A percentile compares a stretch with the other conserved stretches of the same genome.
Conservation (phyloP, 2,329 filamentous ascomycete species). For the Camillea tinctor region DNA sequence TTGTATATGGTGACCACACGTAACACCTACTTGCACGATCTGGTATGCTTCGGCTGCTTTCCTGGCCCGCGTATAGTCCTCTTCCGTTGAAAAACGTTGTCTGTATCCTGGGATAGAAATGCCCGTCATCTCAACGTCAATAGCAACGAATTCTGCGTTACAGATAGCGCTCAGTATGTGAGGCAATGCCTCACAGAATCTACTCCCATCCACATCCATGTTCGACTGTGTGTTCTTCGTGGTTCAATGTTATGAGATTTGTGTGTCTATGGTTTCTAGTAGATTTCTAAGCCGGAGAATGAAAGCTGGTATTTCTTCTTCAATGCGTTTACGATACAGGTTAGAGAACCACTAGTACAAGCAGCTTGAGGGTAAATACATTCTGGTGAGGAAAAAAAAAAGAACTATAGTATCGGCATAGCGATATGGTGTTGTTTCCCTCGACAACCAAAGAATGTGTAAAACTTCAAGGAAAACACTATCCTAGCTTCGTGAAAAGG, state of each 20-base stretch:
- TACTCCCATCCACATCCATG: slow-evolving; percentile 29
- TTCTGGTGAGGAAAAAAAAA: too few relatives aligned
- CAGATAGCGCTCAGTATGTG: slow-evolving; percentile 30
- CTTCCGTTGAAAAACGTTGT: slow-evolving; percentile 7
- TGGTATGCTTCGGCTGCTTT: slow-evolving; percentile 31
- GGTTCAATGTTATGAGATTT: too few relatives aligned
- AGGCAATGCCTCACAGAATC: slow-evolving; percentile 32
- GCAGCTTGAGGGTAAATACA: too few relatives aligned
- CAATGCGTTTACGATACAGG: not conserved
- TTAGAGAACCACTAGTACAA: too few relatives aligned
- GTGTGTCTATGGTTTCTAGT: not conserved
- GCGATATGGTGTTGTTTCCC: not conserved
- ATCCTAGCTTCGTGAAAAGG: not conserved
- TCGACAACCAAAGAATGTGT: not conserved
- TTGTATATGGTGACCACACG: slow-evolving; percentile 27
- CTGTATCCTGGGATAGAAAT: slow-evolving; percentile 14
- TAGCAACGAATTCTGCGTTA: slow-evolving; percentile 31
- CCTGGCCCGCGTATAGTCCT: slow-evolving; percentile 30
- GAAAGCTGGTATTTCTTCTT: not conserved
- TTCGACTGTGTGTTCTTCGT: not conserved
- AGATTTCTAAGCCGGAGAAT: not conserved
- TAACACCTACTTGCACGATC: slow-evolving; percentile 38
- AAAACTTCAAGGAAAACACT: not conserved
- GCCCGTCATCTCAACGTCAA: slow-evolving; percentile 41
- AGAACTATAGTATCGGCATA: not conserved